A percentile compares a stretch with the other conserved stretches of the same genome.
These are phyloP conservation scores for Ophiostoma piceae DNA, from an alignment of 2,329 filamentous ascomycete species.

Conservation along the genomic window DNA sequence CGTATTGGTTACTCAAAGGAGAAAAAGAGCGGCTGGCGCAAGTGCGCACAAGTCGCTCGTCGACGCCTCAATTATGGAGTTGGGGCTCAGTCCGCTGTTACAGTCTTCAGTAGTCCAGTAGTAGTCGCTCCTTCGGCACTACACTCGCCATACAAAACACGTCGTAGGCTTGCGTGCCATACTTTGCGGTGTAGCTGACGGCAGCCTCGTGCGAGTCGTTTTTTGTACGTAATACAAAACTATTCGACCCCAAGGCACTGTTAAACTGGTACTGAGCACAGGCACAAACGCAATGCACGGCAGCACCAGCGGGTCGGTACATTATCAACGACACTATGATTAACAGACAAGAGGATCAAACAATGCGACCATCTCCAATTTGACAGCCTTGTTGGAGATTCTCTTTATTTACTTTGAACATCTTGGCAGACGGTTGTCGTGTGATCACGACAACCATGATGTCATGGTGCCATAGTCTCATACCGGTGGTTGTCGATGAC, in stretches of 20 bases:
- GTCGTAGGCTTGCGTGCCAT: neutral
- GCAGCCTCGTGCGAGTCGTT: conserved; percentile 2
- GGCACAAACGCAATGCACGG: neutral
- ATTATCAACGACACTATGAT: neutral
- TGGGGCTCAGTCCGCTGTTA: neutral
- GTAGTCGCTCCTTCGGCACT: neutral
- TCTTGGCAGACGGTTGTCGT: neutral
- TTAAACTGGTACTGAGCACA: neutral
- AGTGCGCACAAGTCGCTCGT: neutral
- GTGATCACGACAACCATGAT: neutral
- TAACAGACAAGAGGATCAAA: neutral
- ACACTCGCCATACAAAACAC: neutral
- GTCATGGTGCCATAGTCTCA: neutral
- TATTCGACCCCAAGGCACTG: neutral
- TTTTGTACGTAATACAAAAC: neutral
- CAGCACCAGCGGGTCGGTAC: neutral
- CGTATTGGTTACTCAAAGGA: conserved; percentile 7
- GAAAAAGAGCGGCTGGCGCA: neutral
- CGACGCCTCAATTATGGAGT: neutral
- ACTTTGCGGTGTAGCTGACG: neutral
- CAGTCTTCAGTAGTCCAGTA: neutral
- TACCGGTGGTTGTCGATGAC: neutral
- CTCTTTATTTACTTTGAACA: neutral
- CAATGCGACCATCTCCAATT: neutral
- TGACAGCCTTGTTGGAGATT: conserved; percentile 4